Evolutionary conservation across 2,329 filamentous ascomycete genomes (phyloP).

Genomic region (Colletotrichum destructivum): DNA sequence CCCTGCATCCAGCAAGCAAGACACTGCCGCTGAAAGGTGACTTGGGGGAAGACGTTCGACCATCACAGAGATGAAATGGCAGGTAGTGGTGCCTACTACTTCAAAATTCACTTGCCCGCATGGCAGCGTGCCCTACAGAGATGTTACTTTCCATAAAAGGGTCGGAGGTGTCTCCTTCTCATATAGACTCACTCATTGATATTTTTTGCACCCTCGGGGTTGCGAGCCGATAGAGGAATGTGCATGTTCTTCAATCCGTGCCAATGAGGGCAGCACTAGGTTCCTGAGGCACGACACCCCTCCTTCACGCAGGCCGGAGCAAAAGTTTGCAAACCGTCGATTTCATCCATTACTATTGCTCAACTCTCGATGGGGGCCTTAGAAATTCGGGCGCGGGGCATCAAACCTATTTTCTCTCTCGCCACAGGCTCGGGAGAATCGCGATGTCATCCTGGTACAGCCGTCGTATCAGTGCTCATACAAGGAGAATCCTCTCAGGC

Average conservation of each 20-base stretch:
- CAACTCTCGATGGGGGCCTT: not conserved
- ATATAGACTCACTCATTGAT: too few species aligned
- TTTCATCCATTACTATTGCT: not conserved
- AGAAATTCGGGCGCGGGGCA: conserved; percentile 7
- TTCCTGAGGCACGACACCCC: conserved; percentile 3
- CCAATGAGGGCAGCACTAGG: not conserved
- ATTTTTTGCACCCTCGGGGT: not conserved
- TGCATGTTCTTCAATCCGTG: conserved; percentile 4
- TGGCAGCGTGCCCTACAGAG: not conserved
- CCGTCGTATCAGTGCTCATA: conserved; percentile 9
- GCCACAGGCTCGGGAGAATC: conserved; percentile 13
- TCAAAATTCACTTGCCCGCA: not conserved
- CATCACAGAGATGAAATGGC: not conserved
- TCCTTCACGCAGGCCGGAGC: not conserved
- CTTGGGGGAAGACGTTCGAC: not conserved
- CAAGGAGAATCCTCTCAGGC: conserved; percentile 6
- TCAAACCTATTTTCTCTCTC: conserved; percentile 17
- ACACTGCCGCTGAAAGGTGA: not conserved
- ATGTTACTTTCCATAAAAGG: too few species aligned
- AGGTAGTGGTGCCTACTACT: not conserved
- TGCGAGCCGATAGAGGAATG: not conserved
- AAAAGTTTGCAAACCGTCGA: conserved; percentile 5
- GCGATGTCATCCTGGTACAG: conserved; percentile 8
- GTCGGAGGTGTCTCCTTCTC: not conserved
- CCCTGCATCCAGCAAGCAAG: conserved; percentile 9